Base-by-base conservation (phyloP, 2,329 filamentous ascomycete genomes). In the Trichophyton equinum region DNA sequence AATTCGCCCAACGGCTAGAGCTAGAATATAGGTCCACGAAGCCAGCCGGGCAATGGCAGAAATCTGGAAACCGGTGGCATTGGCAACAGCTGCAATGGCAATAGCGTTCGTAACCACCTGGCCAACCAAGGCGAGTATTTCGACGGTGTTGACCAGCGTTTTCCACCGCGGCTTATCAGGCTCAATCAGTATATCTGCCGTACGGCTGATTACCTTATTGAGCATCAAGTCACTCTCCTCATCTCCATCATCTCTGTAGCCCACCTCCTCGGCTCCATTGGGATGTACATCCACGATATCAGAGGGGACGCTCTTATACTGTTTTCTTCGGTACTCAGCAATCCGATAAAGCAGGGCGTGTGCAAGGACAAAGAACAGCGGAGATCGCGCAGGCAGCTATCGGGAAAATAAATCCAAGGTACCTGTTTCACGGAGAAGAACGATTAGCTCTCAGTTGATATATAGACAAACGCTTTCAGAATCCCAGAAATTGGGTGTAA, bases 1-100 rank as follows among this genome's bases (percentile, higher is more conserved):
- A 58, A 96, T 77, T 38, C 94, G 85, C 49, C 91, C 75, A 20
- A 84, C 82, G 13, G 85, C 85, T 62, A 99, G 81, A 15, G 85
- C 74, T 30, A 92, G 78, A 44, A 91, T 83, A 71, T 97, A 99
- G 59, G 83, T 74, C 92, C 94, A 97, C 33, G 84, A 84, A 9
- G 84, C 74, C 38, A 96, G 77, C 57, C 85, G 86, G 2, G 84
- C 82, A 57, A 87, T 77, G 85, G 83, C 25, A 85, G 83, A 61
- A 84, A 69, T 18, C 75, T 79, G 58, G 83, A 84, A 63, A 81
- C 78, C 18, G 75, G 75, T 25, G 22, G 81, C 76, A 83, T 88
- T 47, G 80, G 77, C 6, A 40, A 81, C 76, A 1, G 83, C 82
- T 0, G 83, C 73, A 60, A 94, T 78, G 7, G 85, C 82, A 8